Evolutionary conservation across 148 eudicot genomes (phyloP).

Genomic region (Amaranthus hypochondriacus): DNA sequence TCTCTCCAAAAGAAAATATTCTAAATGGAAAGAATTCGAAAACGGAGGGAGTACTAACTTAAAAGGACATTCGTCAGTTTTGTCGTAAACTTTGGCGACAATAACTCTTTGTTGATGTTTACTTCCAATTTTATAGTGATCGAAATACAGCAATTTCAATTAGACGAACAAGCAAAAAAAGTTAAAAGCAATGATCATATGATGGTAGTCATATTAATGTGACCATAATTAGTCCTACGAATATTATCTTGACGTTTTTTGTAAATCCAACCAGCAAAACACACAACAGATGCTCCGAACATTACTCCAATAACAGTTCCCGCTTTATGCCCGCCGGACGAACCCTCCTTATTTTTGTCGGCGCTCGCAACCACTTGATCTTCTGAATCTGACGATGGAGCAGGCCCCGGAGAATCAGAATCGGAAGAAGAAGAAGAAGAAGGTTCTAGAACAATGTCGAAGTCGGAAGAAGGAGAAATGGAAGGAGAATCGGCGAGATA

Average conservation of each 20-base stretch:
- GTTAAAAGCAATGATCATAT: neutral
- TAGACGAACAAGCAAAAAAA: neutral
- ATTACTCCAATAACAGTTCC: constrained; percentile 42
- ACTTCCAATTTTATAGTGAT: too few relatives aligned
- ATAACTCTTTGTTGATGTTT: too few relatives aligned
- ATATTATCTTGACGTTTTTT: constrained; percentile 59
- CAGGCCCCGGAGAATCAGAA: constrained; percentile 6
- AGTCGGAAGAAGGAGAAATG: neutral
- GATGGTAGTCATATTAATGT: constrained; percentile 36
- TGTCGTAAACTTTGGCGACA: too few relatives aligned
- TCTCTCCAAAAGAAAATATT: too few relatives aligned
- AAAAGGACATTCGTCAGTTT: too few relatives aligned
- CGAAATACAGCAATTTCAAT: too few relatives aligned
- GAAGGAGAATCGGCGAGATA: constrained; percentile 15
- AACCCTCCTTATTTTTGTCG: neutral
- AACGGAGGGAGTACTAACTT: too few relatives aligned
- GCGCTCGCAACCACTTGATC: constrained; percentile 1
- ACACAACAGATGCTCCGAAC: constrained; percentile 25
- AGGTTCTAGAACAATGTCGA: neutral
- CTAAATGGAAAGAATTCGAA: too few relatives aligned
- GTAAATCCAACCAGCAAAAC: constrained; percentile 40
- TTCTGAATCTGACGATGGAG: constrained; percentile 1
- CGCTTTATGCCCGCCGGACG: constrained; percentile 39
- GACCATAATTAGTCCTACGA: constrained; percentile 43
- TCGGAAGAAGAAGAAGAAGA: constrained; percentile 2